Conservation (phyloP, 495 filamentous ascomycete species). For the Chaetomidium leptoderma region DNA sequence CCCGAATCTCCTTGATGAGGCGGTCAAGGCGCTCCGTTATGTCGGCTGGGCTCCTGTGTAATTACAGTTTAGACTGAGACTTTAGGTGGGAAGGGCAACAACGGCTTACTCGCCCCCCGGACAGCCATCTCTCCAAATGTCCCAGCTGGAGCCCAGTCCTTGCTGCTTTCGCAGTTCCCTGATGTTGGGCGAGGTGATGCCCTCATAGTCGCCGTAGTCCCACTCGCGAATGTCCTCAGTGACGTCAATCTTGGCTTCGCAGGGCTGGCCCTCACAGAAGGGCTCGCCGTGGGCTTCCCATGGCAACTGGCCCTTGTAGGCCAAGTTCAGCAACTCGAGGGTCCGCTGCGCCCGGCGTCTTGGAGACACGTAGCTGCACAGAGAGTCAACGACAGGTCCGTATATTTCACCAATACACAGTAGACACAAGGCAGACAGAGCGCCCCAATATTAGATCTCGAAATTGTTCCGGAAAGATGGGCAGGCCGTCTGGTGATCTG, state of each 20-base stretch:
- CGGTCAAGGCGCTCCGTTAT: constrained; percentile 65
- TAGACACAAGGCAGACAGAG: too few relatives aligned
- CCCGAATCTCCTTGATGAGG: constrained; percentile 68
- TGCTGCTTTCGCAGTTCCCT: constrained; percentile 53
- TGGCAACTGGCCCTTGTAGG: constrained; percentile 39
- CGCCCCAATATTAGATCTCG: too few relatives aligned
- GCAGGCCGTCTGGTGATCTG: too few relatives aligned
- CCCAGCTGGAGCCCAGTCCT: constrained; percentile 58
- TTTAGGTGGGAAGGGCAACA: not conserved
- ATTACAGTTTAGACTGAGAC: not conserved
- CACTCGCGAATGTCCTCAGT: constrained; percentile 83
- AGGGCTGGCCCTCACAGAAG: constrained; percentile 31
- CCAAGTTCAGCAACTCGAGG: constrained; percentile 73
- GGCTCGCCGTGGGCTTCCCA: constrained; percentile 43
- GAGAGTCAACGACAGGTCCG: too few relatives aligned
- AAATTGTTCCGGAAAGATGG: too few relatives aligned
- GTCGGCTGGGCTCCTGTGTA: constrained; percentile 53
- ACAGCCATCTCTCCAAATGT: constrained; percentile 85
- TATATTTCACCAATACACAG: too few relatives aligned
- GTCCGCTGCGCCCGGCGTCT: constrained; percentile 81
- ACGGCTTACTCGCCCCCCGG: constrained; percentile 59
- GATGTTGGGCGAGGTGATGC: constrained; percentile 74
- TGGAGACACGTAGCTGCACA: constrained; percentile 72
- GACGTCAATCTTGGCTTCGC: constrained; percentile 54
- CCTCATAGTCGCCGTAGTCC: constrained; percentile 96